A percentile compares a stretch with the other conserved stretches of the same genome.
Conservation (phyloP, 345 rosid species). For the Citrus mangshanensis region DNA sequence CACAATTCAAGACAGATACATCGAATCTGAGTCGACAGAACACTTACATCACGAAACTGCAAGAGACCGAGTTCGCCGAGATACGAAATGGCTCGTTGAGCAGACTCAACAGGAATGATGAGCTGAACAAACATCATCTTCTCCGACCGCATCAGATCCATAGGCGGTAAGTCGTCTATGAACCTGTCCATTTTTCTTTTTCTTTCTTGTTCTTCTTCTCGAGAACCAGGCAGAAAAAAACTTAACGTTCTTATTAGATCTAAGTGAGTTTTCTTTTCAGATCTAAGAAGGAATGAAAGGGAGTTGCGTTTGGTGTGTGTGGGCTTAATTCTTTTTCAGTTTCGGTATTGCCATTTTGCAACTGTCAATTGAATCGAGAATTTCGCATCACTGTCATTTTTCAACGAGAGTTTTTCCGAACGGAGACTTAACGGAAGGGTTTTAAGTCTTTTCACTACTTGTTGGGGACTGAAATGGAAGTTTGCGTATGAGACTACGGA, state of each 20-base stretch:
- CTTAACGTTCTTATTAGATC: constrained; percentile 1
- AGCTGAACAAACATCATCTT: constrained; percentile 91
- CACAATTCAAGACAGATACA: constrained; percentile 6
- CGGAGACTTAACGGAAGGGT: background rate
- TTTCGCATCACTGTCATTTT: background rate
- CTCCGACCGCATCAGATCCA: constrained; percentile 99
- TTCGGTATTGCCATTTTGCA: constrained; percentile 21
- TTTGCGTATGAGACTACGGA: no score
- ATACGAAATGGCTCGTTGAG: constrained; percentile 80
- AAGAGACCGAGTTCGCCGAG: constrained; percentile 81
- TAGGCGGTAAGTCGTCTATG: constrained; percentile 68
- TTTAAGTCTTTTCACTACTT: background rate
- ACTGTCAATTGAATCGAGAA: constrained; percentile 22
- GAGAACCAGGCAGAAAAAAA: constrained; percentile 21
- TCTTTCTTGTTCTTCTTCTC: constrained; percentile 14
- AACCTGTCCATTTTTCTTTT: constrained; percentile 40
- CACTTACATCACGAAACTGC: constrained; percentile 78
- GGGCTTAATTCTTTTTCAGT: background rate
- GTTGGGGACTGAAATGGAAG: background rate
- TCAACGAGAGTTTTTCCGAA: background rate
- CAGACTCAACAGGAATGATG: constrained; percentile 88
- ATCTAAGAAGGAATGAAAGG: constrained; percentile 5
- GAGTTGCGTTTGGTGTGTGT: constrained; percentile 7
- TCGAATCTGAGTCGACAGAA: constrained; percentile 38
- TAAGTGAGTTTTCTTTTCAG: background rate